A percentile compares a stretch with the other conserved stretches of the same genome.
phyloP scores from a whole-genome alignment of 495 filamentous ascomycete species.

The Staphylotrichum longicolle region DNA sequence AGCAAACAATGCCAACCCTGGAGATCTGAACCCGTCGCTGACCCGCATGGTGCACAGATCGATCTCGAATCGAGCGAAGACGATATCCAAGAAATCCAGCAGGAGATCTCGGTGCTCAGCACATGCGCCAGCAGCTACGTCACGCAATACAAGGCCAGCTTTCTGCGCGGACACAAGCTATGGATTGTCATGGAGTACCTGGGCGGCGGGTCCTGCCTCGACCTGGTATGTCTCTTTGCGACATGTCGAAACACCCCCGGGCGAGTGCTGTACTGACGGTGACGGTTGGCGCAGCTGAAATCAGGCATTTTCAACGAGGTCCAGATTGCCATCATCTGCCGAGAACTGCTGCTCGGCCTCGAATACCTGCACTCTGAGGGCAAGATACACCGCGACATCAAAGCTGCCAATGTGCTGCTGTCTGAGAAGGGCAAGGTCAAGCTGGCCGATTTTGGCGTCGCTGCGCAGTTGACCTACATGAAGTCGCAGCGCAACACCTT shows the following conservation, averaged over 20 bases:
- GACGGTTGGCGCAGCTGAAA: conserved; percentile 63
- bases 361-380: conserved; percentile 93
- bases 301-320: conserved; percentile 85
- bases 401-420: conserved; percentile 89
- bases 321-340: conserved; percentile 92
- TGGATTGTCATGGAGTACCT: conserved; percentile 99
- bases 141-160: conserved; percentile 94
- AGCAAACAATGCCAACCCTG: too few relatives aligned
- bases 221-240: conserved; percentile 59
- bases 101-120: conserved; percentile 93
- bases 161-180: conserved; percentile 88
- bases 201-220: conserved; percentile 88
- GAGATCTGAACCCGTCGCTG: not conserved
- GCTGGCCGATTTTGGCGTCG: conserved; percentile 96
- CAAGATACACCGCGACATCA: conserved; percentile 96
- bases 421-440: conserved; percentile 90
- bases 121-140: conserved; percentile 92
- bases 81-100: conserved; percentile 96
- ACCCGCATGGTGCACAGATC: conserved; percentile 56
- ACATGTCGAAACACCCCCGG: too few relatives aligned
- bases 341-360: conserved; percentile 82
- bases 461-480: conserved; percentile 93
- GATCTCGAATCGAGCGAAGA: conserved; percentile 97
- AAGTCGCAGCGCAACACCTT: conserved; percentile 98
- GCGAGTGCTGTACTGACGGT: not conserved